Conservation (phyloP, 2,329 filamentous ascomycete genomes). For the Apiospora malaysiana region DNA sequence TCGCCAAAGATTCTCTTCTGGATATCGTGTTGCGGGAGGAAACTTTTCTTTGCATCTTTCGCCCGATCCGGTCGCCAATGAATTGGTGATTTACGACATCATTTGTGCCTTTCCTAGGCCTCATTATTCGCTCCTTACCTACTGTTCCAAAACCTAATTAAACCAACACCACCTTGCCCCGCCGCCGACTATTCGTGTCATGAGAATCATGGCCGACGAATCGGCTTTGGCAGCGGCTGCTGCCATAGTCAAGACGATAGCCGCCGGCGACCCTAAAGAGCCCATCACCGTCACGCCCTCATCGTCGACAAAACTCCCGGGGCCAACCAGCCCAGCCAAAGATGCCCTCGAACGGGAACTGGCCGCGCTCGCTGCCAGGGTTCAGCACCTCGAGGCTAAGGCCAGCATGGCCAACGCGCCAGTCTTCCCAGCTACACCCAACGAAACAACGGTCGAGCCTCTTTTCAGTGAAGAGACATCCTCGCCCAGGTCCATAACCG, state of each 20-base stretch:
- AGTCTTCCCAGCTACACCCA: constrained; percentile 79
- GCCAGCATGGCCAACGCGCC: constrained; percentile 65
- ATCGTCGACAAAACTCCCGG: constrained; percentile 69
- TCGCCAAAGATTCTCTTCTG: not conserved
- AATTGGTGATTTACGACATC: constrained; percentile 20
- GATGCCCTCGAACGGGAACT: constrained; percentile 82
- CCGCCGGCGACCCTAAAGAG: constrained; percentile 49
- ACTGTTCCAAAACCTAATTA: not conserved
- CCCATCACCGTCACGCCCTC: constrained; percentile 52
- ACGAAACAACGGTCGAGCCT: constrained; percentile 69
- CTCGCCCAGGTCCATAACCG: constrained; percentile 51
- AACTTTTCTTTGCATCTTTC: constrained; percentile 9
- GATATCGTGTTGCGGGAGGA: not conserved
- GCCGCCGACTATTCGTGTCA: constrained; percentile 11
- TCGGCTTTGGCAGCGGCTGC: constrained; percentile 59
- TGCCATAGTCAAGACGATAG: constrained; percentile 60
- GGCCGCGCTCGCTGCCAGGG: constrained; percentile 74
- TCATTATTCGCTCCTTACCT: constrained; percentile 17
- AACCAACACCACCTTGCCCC: not conserved
- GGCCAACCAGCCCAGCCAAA: constrained; percentile 77
- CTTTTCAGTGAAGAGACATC: constrained; percentile 65
- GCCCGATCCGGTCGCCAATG: constrained; percentile 10
- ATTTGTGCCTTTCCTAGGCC: constrained; percentile 22
- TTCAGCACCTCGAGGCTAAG: constrained; percentile 83
- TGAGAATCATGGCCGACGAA: constrained; percentile 56